These are phyloP conservation scores for Trichosporon sp. DNA, from an alignment of 1,284 basidiomycete genomes.

Conservation along the genomic window DNA sequence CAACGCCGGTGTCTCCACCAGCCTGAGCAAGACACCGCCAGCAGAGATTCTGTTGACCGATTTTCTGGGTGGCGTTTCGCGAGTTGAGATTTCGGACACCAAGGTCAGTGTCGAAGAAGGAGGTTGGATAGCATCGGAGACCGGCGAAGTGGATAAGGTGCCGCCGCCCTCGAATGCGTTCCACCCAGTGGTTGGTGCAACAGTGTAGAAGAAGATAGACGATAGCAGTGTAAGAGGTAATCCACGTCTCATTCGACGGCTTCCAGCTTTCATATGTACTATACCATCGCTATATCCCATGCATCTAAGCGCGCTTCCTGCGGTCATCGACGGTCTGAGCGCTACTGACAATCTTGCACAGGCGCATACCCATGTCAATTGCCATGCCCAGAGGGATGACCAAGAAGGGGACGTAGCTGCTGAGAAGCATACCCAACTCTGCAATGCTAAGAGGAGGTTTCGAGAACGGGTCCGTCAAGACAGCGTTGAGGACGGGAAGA, in stretches of 20 bases:
- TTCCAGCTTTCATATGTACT: neutral
- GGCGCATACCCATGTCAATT: constrained; percentile 64
- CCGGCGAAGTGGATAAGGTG: neutral
- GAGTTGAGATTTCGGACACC: constrained; percentile 64
- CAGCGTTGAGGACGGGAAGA: constrained; percentile 67
- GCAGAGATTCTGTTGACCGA: constrained; percentile 80
- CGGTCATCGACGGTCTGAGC: constrained; percentile 27
- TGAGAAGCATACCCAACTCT: constrained; percentile 64
- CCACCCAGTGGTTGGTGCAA: neutral
- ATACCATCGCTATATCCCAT: neutral
- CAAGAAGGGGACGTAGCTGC: constrained; percentile 75
- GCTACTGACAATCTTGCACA: constrained; percentile 34
- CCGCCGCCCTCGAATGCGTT: neutral
- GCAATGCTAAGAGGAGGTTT: constrained; percentile 36
- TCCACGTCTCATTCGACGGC: too few relatives aligned
- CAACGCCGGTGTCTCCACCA: constrained; percentile 77
- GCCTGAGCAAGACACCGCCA: constrained; percentile 70
- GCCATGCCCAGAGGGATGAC: constrained; percentile 70
- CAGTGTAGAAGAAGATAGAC: neutral
- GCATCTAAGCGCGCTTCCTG: constrained; percentile 28
- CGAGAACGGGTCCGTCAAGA: constrained; percentile 59
- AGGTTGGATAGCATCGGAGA: neutral
- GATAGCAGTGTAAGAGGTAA: neutral
- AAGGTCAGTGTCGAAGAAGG: neutral
- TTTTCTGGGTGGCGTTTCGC: constrained; percentile 90